phyloP scores from a whole-genome alignment of 1,284 basidiomycete species.

The Microbotryum saponariae region DNA sequence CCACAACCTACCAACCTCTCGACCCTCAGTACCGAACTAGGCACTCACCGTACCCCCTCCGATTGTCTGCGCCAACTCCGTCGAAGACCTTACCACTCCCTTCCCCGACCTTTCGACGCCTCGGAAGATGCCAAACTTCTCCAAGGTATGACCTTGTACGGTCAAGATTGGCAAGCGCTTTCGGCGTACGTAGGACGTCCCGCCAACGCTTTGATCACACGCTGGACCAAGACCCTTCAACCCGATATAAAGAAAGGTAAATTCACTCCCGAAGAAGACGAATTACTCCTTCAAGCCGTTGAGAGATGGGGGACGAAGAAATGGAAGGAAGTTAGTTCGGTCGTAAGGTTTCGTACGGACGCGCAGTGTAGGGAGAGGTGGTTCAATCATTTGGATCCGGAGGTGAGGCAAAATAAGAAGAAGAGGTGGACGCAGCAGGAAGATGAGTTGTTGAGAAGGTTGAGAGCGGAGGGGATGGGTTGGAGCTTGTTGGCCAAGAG shows the following conservation, averaged over 20 bases:
- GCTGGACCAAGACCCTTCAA: slow-evolving; percentile 27
- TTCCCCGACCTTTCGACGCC: too few relatives aligned
- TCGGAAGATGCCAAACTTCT: slow-evolving; percentile 30
- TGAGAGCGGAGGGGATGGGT: too few relatives aligned
- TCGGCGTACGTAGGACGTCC: slow-evolving; percentile 14
- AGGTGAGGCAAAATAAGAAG: background rate
- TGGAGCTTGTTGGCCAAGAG: too few relatives aligned
- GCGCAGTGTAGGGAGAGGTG: slow-evolving; percentile 72
- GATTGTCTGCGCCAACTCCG: slow-evolving; percentile 27
- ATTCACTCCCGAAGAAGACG: slow-evolving; percentile 64
- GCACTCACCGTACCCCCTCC: slow-evolving; percentile 13
- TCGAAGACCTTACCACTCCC: background rate
- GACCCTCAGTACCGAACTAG: background rate
- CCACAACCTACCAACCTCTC: background rate
- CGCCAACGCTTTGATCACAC: slow-evolving; percentile 29
- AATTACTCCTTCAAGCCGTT: slow-evolving; percentile 53
- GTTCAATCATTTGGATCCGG: slow-evolving; percentile 52
- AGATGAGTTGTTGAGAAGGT: too few relatives aligned
- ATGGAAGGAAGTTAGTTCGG: slow-evolving; percentile 64
- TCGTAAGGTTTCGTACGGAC: slow-evolving; percentile 61
- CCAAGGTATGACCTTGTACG: slow-evolving; percentile 20
- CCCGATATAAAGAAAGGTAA: slow-evolving; percentile 26
- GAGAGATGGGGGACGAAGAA: slow-evolving; percentile 60
- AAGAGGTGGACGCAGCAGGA: slow-evolving; percentile 30
- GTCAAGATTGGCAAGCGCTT: slow-evolving; percentile 34